Conservation (phyloP, 2,329 filamentous ascomycete genomes). For the Aspergillus phoenicis region DNA sequence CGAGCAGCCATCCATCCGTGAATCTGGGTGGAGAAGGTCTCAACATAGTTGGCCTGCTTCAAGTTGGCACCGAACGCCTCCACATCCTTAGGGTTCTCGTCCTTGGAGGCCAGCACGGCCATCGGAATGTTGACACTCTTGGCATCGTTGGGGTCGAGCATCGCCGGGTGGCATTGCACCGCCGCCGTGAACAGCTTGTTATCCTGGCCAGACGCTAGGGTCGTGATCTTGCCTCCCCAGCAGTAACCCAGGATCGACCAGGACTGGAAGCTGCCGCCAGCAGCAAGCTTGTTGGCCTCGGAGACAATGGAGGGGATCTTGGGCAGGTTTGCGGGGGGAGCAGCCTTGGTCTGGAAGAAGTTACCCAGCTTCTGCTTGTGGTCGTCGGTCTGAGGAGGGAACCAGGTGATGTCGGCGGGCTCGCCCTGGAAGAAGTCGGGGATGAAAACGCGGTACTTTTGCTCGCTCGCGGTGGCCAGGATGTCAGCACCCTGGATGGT, state of each 20-base stretch:
- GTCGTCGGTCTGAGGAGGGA: slow-evolving; percentile 62
- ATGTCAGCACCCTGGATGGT: slow-evolving; percentile 67
- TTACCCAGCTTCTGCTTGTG: slow-evolving; percentile 62
- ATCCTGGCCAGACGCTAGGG: slow-evolving; percentile 53
- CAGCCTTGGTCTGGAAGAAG: slow-evolving; percentile 61
- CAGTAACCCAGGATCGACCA: slow-evolving; percentile 66
- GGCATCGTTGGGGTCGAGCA: slow-evolving; percentile 62
- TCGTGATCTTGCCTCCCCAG: slow-evolving; percentile 62
- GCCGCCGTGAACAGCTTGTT: slow-evolving; percentile 59
- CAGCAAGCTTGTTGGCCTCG: slow-evolving; percentile 54
- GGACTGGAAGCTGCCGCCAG: slow-evolving; percentile 47
- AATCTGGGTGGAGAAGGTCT: slow-evolving; percentile 48
- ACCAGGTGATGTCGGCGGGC: slow-evolving; percentile 65
- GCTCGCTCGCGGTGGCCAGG: slow-evolving; percentile 60
- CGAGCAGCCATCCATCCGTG: slow-evolving; percentile 53
- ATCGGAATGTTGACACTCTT: slow-evolving; percentile 59
- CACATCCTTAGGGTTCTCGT: slow-evolving; percentile 56
- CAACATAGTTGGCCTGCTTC: slow-evolving; percentile 44
- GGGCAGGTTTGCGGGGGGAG: slow-evolving; percentile 59
- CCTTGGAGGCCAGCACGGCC: slow-evolving; percentile 59
- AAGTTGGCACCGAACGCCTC: slow-evolving; percentile 43
- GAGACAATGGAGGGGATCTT: slow-evolving; percentile 59
- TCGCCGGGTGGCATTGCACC: slow-evolving; percentile 60
- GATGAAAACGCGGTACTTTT: slow-evolving; percentile 82
- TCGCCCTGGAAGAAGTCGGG: slow-evolving; percentile 87